Conservation (phyloP, 2,329 filamentous ascomycete genomes). For the Aspergillus costaricaensis region DNA sequence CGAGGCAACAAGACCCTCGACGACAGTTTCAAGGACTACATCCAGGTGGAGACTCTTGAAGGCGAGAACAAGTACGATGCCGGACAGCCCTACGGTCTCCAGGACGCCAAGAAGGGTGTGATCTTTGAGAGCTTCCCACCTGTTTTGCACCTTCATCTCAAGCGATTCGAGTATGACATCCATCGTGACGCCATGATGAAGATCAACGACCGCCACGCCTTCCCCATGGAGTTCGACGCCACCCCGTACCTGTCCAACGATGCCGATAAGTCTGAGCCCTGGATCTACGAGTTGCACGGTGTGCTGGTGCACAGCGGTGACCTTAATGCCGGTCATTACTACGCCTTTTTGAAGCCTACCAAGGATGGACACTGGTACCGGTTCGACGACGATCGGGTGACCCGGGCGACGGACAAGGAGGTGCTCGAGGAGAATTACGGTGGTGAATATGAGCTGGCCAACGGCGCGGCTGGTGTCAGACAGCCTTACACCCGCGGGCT, state of each 20-base stretch:
- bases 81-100: constrained; percentile 82
- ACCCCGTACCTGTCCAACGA: constrained; percentile 83
- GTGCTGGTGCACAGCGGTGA: constrained; percentile 96
- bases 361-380: constrained; percentile 95
- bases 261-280: constrained; percentile 84
- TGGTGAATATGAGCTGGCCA: constrained; percentile 70
- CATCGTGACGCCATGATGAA: constrained; percentile 98
- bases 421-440: constrained; percentile 96
- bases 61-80: constrained; percentile 99
- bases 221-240: constrained; percentile 59
- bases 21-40: constrained; percentile 94
- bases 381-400: constrained; percentile 96
- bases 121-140: constrained; percentile 96
- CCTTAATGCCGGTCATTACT: constrained; percentile 96
- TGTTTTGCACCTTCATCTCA: constrained; percentile 90
- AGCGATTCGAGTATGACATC: constrained; percentile 97
- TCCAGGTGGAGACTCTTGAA: constrained; percentile 94
- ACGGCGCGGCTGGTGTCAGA: constrained; percentile 59
- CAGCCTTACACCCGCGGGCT: constrained; percentile 66
- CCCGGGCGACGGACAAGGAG: constrained; percentile 86
- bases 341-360: constrained; percentile 90
- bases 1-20: constrained; percentile 89
- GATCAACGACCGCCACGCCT: constrained; percentile 61
- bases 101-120: constrained; percentile 96
- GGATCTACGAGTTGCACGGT: constrained; percentile 89